phyloP scores from a whole-genome alignment of 805 yeast species.

The Saccharomycopsis fermentans region DNA sequence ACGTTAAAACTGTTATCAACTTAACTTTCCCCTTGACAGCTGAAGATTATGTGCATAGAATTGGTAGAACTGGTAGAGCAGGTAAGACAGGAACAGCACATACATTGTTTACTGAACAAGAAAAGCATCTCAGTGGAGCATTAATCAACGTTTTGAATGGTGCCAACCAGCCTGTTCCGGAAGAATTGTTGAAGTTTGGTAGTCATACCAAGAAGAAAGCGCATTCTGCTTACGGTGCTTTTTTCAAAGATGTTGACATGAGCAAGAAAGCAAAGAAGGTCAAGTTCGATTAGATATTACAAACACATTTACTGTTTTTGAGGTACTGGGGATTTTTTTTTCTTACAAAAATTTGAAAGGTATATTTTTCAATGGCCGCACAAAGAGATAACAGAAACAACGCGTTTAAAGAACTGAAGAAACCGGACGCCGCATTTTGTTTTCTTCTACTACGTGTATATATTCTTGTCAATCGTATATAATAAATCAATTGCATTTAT shows the following conservation, averaged over 20 bases:
- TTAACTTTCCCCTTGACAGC: slow-evolving; percentile 93
- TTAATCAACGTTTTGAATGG: slow-evolving; percentile 84
- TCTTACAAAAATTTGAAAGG: too few relatives aligned
- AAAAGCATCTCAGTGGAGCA: slow-evolving; percentile 93
- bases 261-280: slow-evolving; percentile 81
- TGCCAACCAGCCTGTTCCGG: slow-evolving; percentile 94
- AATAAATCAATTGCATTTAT: too few relatives aligned
- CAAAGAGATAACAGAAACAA: too few relatives aligned
- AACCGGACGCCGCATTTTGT: too few relatives aligned
- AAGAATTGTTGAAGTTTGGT: slow-evolving; percentile 87
- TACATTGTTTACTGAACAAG: slow-evolving; percentile 92
- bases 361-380: too few relatives aligned
- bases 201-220: slow-evolving; percentile 97
- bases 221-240: slow-evolving; percentile 97
- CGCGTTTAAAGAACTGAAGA: too few relatives aligned
- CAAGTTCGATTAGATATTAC: slow-evolving; percentile 46
- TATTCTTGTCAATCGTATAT: too few relatives aligned
- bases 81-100: slow-evolving; percentile 93
- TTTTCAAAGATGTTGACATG: slow-evolving; percentile 87
- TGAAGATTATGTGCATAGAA: slow-evolving; percentile 94
- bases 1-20: slow-evolving; percentile 90
- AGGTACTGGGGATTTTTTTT: too few relatives aligned
- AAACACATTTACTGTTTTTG: neutral
- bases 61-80: slow-evolving; percentile 97
- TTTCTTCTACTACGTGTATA: too few relatives aligned